These are phyloP conservation scores for Ceratocystis eucalypticola DNA, from an alignment of 2,329 filamentous ascomycete genomes.

Conservation along the genomic window DNA sequence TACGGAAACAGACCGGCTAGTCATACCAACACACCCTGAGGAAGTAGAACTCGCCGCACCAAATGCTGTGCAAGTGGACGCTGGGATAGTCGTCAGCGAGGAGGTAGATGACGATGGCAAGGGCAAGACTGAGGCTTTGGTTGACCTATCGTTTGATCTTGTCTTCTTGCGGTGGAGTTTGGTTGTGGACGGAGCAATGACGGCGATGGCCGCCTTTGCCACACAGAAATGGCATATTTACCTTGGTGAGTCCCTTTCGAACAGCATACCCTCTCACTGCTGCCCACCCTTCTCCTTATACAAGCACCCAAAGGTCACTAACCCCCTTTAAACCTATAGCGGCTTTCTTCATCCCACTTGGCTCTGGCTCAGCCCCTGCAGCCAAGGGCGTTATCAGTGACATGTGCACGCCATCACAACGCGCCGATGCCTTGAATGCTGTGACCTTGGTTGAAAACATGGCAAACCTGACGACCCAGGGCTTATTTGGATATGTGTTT, in stretches of 20 bases:
- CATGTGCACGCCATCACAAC: conserved; percentile 49
- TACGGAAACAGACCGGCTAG: conserved; percentile 12
- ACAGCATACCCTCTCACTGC: no score
- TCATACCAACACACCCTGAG: conserved; percentile 29
- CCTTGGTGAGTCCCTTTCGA: conserved; percentile 30
- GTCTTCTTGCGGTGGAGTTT: conserved; percentile 54
- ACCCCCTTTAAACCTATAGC: conserved; percentile 27
- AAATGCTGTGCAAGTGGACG: conserved; percentile 34
- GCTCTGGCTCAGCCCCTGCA: conserved; percentile 53
- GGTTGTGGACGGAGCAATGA: conserved; percentile 50
- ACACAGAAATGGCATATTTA: conserved; percentile 55
- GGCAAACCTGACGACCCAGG: conserved; percentile 48
- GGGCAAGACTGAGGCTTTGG: background rate
- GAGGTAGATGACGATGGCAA: conserved; percentile 31
- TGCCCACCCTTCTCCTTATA: background rate
- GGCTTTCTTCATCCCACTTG: conserved; percentile 51
- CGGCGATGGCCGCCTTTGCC: conserved; percentile 48
- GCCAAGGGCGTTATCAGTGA: conserved; percentile 62
- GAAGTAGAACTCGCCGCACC: conserved; percentile 32
- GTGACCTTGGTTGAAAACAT: conserved; percentile 59
- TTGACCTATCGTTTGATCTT: conserved; percentile 46
- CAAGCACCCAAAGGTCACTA: background rate
- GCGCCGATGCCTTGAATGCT: conserved; percentile 53
- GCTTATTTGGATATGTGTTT: conserved; percentile 55
- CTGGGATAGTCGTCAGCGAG: conserved; percentile 24